phyloP scores from a whole-genome alignment of 257 asterid genomes.

The Knoxia roxburghii region DNA sequence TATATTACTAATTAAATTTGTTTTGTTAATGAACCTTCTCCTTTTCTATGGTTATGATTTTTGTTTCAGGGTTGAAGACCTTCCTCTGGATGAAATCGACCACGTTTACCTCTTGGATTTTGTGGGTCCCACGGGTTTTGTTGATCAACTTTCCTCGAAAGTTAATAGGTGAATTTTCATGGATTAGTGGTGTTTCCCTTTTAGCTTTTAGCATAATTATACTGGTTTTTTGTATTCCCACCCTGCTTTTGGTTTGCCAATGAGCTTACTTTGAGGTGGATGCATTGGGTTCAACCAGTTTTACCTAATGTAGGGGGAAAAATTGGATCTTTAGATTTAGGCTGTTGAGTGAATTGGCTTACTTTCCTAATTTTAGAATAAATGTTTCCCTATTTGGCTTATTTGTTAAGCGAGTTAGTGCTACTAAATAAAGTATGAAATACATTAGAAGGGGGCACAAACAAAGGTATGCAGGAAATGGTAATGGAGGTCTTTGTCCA shows the following conservation, averaged over 20 bases:
- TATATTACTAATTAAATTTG: background rate
- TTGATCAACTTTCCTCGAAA: slow-evolving; percentile 50
- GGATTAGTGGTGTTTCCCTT: background rate
- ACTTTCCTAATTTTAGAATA: too few relatives aligned
- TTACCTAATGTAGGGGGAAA: background rate
- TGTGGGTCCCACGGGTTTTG: slow-evolving; percentile 83
- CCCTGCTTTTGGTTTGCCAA: background rate
- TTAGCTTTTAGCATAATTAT: background rate
- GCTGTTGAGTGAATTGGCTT: background rate
- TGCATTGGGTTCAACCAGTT: background rate
- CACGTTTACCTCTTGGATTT: slow-evolving; percentile 76
- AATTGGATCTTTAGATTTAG: background rate
- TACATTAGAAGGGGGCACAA: too few relatives aligned
- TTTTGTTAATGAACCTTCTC: background rate
- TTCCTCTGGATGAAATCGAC: slow-evolving; percentile 60
- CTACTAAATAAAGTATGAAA: too few relatives aligned
- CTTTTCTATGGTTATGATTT: slow-evolving; percentile 10
- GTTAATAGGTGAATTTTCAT: slow-evolving; percentile 40
- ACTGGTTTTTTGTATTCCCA: background rate
- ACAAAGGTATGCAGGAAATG: too few relatives aligned
- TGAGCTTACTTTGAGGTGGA: background rate
- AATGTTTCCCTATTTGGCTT: too few relatives aligned
- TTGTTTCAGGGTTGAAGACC: slow-evolving; percentile 53
- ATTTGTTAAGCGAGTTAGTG: too few relatives aligned
- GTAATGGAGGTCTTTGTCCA: too few relatives aligned